Evolutionary conservation across 2,329 filamentous ascomycete genomes (phyloP), one percentile per base, ranked within the genome.

Genomic region (Exophiala sp.): DNA sequence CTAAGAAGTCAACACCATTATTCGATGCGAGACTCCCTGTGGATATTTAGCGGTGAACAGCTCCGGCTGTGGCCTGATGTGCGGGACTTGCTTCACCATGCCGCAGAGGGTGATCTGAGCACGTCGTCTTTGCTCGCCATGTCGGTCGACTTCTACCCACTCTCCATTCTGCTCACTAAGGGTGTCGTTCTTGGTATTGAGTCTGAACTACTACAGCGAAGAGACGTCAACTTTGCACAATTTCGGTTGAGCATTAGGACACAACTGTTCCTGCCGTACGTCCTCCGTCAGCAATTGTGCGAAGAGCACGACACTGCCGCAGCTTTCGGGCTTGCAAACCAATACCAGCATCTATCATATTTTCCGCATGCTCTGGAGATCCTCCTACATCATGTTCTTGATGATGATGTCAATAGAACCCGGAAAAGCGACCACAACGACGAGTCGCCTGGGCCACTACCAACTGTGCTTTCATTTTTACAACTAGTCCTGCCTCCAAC

Each of bases 281-380:
- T 96, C 24, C 79, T 99, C 38, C 87, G 87, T 33, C 86, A 89
- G 64, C 86, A 94, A 65, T 77, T 99, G 14, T 79, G 82, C 21
- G 80, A 86, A 55, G 61, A 57, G 4, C 87, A 88, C 68, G 87
- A 89, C 66, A 86, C 86, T n/a, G 78, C 86, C 1, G 88, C 89
- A 40, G 94, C 94, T 0, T 80, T 95, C 41, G 85, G 86, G 54
- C 76, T 97, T 11, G 89, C 90, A 6, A 86, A 89, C 63, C 87
- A 91, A 63, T 97, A 96, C 67, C 85, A 91, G 63, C 80, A 89
- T 54, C 78, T 99, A 3, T 87, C 89, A 47, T 99, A 99, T 68
- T 96, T 97, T 67, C 82, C 91, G 0, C 94, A 99, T 67, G 92
- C 89, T 0, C 79, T 99, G 24, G 94, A 99, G 69, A 84, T 99